These are phyloP conservation scores for Claviceps maximensis DNA, from an alignment of 2,329 filamentous ascomycete species.

Conservation along the genomic window DNA sequence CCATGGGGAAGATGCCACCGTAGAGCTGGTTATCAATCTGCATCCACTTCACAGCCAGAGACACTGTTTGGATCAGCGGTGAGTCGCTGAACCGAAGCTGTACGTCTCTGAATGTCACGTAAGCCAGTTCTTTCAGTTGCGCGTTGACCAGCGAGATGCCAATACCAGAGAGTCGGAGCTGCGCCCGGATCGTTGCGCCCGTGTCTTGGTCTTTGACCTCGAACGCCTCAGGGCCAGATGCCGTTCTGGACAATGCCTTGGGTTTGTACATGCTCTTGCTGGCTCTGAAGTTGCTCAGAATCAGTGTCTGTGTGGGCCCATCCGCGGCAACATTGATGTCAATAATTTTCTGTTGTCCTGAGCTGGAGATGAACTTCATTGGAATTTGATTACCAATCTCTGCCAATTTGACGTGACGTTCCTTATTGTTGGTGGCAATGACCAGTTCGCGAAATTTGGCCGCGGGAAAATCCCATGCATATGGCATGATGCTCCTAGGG, in stretches of 20 bases:
- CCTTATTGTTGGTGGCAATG: slow-evolving; percentile 38
- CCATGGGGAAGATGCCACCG: slow-evolving; percentile 93
- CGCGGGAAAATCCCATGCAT: slow-evolving; percentile 97
- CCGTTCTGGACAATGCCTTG: slow-evolving; percentile 36
- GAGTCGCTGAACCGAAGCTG: slow-evolving; percentile 88
- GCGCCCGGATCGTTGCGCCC: slow-evolving; percentile 76
- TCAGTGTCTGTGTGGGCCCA: slow-evolving; percentile 86
- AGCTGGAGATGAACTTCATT: slow-evolving; percentile 67
- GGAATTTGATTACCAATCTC: slow-evolving; percentile 95
- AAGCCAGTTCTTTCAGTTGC: slow-evolving; percentile 83
- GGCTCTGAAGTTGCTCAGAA: slow-evolving; percentile 84
- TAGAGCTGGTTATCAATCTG: slow-evolving; percentile 98
- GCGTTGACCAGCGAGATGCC: slow-evolving; percentile 89
- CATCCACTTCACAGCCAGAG: slow-evolving; percentile 91
- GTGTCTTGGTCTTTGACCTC: slow-evolving; percentile 90
- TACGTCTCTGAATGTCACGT: slow-evolving; percentile 84
- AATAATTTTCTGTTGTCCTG: slow-evolving; percentile 70
- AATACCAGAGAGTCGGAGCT: slow-evolving; percentile 77
- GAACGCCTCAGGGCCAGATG: slow-evolving; percentile 47
- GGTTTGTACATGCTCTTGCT: slow-evolving; percentile 81
- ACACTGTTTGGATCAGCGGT: slow-evolving; percentile 82
- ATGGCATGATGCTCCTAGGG: slow-evolving; percentile 95
- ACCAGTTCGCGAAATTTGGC: slow-evolving; percentile 94
- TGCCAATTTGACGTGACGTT: slow-evolving; percentile 84
- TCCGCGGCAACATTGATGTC: slow-evolving; percentile 94